Base-by-base conservation (phyloP, 768 basidiomycete species). In the Naematelia encephala region DNA sequence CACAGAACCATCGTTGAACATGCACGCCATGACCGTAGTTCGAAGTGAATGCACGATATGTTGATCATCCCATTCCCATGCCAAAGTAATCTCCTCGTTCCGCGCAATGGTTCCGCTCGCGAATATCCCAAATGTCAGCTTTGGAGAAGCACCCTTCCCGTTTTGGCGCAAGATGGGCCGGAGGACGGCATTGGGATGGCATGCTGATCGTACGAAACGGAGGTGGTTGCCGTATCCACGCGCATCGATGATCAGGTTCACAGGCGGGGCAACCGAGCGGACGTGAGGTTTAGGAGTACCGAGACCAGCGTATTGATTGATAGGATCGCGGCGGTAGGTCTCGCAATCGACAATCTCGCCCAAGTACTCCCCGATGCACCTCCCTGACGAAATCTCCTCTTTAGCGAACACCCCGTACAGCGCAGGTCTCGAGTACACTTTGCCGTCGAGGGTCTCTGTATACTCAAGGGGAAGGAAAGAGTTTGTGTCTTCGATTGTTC, bases 41-140 rank as follows among this genome's bases (percentile, higher is more conserved):
- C 61, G 51, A 0, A 91, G 79, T 60, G 81, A 79, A 76, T 94
- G 92, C 0, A 93, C 84, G 0, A 87, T 85, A 70, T 90, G 88
- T 1, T 85, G 85, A 68, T 98, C 93, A 67, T 97, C 92, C 93
- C 93, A 98, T 73, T 96, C 91, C 91, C 93, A 97, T 0, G 88
- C 88, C 0, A 97, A 78, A 0, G 92, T 85, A 19, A 97, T 83
- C 78, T 97, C 93, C 63, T 92, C 91, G 49, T 87, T 82, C 29
- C 84, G 84, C 55, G 82, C 83, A 63, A 97, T 81, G 61, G 89
- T 87, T 11, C 84, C 78, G 16, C 86, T 77, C 1, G 92, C 89
- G 63, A 91, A 93, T 0, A 96, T 80, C 0, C 85, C 91, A 70
- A 96, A 93, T 21, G 14, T 53, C 49, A 28, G 28, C 42, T 54